Evolutionary conservation across 441 rosid genomes (phyloP).

Genomic region (Capsella rubella): DNA sequence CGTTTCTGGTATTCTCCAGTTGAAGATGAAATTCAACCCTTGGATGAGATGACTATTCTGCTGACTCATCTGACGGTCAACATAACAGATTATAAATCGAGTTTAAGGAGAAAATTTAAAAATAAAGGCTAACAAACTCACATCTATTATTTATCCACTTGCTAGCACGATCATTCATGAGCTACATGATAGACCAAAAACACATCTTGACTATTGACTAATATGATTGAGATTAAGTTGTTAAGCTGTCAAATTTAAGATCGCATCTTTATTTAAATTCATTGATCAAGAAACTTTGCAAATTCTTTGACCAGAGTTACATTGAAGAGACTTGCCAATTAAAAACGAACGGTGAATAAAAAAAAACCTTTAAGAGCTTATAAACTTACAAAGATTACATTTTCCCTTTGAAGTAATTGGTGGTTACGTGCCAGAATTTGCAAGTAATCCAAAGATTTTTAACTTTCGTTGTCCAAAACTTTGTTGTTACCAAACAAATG

Average conservation of each 20-base stretch:
- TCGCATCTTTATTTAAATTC: constrained; percentile 13
- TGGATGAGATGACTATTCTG: constrained; percentile 16
- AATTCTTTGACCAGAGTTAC: constrained; percentile 13
- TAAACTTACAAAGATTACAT: constrained; percentile 27
- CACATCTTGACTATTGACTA: neutral
- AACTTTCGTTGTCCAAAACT: constrained; percentile 61
- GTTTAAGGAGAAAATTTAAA: neutral
- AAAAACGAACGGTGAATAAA: constrained; percentile 1
- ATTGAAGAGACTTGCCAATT: neutral
- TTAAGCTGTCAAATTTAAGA: constrained; percentile 23
- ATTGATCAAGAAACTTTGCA: constrained; percentile 2
- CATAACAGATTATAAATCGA: constrained; percentile 6
- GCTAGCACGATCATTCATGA: constrained; percentile 40
- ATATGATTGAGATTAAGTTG: constrained; percentile 34
- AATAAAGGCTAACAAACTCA: neutral
- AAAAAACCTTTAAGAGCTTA: neutral
- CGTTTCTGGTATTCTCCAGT: neutral
- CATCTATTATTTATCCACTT: constrained; percentile 34
- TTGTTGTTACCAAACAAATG: constrained; percentile 65
- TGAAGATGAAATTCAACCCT: constrained; percentile 31
- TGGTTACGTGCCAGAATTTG: constrained; percentile 33
- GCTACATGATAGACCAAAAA: constrained; percentile 19
- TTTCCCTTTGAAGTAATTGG: neutral
- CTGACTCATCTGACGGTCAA: constrained; percentile 33
- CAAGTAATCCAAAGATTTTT: constrained; percentile 26